Base-by-base conservation (phyloP, 2,329 filamentous ascomycete genomes). In the Clonostachys solani region DNA sequence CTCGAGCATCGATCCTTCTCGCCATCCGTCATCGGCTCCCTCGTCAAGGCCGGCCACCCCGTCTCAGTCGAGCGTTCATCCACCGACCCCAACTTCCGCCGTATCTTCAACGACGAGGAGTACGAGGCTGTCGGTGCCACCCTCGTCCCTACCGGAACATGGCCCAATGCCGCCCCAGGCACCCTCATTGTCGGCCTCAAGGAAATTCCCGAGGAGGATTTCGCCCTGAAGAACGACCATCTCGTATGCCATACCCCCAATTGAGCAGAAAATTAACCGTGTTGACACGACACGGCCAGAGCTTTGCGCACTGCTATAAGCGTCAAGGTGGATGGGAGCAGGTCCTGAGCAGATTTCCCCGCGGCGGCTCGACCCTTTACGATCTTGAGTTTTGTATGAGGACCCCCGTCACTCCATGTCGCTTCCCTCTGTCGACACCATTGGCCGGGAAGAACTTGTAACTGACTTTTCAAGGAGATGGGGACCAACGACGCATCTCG, bases 251-350 rank as follows among this genome's bases (percentile, higher is more conserved):
- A 29, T 8, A 29, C 8, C 23, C 23, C 23, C 9, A 29, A 29
- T 29, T 4, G 23, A 29, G 23, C 8, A 9, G 8, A 10, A 4
- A 3, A 2, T 6, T 6, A 29, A 10, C 23, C 10, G 6, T 29
- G 6, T 9, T 29, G 23, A 43, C 8, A 12, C 16, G 16, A 5
- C 34, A 6, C 13, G 16, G 16, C 60, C 76, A 88, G 54, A 80
- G 85, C 57, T 90, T 91, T 60, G 80, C 80, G 36, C 85, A 90
- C 63, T 86, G 83, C 68, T 89, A 84, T 72, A 90, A 91, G 77
- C 70, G 80, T 55, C 89, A 94, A 69, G 81, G 71, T 29, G 86
- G 86, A 29, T 96, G 89, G 89, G 81, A 89, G 49, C 16, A 18
- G n/a, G 40, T 43, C 41, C 45, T 47, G 12, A 19, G 38, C 16